Base-by-base conservation (phyloP, 345 rosid genomes). In the Mangifera indica region DNA sequence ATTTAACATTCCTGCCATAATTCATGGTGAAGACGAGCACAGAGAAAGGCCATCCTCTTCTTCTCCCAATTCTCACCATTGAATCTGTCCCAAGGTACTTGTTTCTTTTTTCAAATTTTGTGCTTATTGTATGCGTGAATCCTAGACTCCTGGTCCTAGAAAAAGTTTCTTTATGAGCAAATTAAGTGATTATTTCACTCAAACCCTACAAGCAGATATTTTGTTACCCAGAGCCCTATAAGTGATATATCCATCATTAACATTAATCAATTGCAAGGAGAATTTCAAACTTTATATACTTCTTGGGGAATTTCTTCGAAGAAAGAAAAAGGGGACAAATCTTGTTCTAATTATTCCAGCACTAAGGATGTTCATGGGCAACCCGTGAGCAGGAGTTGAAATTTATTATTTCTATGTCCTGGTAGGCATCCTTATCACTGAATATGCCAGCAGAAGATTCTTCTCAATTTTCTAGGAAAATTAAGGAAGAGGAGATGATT, bases 41-140 rank as follows among this genome's bases (percentile, higher is more conserved):
- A 65, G 74, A 73, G 78, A 84, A 54, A 79, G 76, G 76, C 84
- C 85, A 24, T 76, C 90, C 66, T 78, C 90, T 77, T 82, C 89
- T 79, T 82, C 83, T 70, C 80, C 89, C 63, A 71, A 70, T 77
- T 81, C 84, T 59, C 79, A 77, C 63, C 79, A 83, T 45, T 26
- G 22, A 24, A 29, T 56, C 14, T 21, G 46, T 63, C 20, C 57
- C 40, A 32, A 69, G 66, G 70, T 66, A 70, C 59, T 1, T 55
- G 11, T 4, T 65, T n/a, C 58, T 26, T 66, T 60, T 44, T 46
- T 32, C 53, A 32, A 9, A 34, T 11, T 12, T 18, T 25, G 10
- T 24, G 72, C 55, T 58, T 57, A 12, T 61, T 15, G 42, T 37
- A 7, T 61, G 7, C 18, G 34, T 57, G 56, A 48, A 21, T 25